Percentiles rank a stretch among this genome's conserved stretches.
These are phyloP conservation scores for Bipolaris zeicola DNA, from an alignment of 2,329 filamentous ascomycete genomes.

Conservation along the genomic window DNA sequence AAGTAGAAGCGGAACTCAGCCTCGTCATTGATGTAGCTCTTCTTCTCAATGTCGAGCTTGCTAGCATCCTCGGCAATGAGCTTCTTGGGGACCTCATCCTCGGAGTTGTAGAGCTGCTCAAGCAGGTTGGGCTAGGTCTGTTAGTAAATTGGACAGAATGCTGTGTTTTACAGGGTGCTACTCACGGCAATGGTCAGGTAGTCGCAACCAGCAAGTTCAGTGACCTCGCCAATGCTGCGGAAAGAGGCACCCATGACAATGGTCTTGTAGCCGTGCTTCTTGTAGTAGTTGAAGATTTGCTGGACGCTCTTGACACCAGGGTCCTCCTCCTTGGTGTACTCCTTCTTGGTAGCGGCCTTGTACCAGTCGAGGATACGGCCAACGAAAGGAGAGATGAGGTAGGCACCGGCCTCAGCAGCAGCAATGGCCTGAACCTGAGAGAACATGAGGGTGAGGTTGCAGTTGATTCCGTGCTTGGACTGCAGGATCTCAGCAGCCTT, in stretches of 20 bases:
- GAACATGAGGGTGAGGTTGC: conserved; percentile 99
- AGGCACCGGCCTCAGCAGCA: conserved; percentile 91
- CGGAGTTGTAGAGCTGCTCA: conserved; percentile 89
- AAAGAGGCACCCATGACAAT: conserved; percentile 99
- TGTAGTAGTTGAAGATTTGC: conserved; percentile 99
- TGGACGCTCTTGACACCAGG: conserved; percentile 94
- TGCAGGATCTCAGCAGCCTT: conserved; percentile 97
- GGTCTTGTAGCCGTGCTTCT: conserved; percentile 99
- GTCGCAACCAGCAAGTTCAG: conserved; percentile 96
- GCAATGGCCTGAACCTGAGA: conserved; percentile 92
- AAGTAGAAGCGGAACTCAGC: conserved; percentile 95
- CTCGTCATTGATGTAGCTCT: conserved; percentile 89
- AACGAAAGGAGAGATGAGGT: conserved; percentile 98
- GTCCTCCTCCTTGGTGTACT: conserved; percentile 87
- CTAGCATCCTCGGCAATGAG: conserved; percentile 72
- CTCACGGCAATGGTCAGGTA: conserved; percentile 96
- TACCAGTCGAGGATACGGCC: conserved; percentile 99
- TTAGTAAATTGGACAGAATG: conserved; percentile 16
- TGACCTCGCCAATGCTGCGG: conserved; percentile 95
- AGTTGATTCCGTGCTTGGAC: conserved; percentile 94
- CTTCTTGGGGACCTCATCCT: conserved; percentile 85
- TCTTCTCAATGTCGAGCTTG: conserved; percentile 80
- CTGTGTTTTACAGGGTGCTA: conserved; percentile 21
- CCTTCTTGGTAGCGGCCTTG: conserved; percentile 95
- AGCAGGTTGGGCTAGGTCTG: conserved; percentile 77